A percentile compares a stretch with the other conserved stretches of the same genome.
phyloP scores from a whole-genome alignment of 495 filamentous ascomycete genomes.

The Penicillium samsonianum region DNA sequence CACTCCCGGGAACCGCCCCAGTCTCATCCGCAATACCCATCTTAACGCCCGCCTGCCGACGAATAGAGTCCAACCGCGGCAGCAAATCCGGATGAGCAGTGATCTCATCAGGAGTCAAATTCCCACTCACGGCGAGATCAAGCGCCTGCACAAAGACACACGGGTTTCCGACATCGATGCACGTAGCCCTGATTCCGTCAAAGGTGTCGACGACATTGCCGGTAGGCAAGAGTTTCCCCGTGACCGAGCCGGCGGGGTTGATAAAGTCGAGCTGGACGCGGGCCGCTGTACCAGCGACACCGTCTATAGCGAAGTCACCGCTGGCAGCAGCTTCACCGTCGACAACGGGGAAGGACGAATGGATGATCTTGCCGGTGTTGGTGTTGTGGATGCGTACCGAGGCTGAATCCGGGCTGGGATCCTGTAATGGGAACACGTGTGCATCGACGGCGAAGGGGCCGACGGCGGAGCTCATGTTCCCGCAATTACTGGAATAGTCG shows the following conservation, averaged over 20 bases:
- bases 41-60: conserved; percentile 56
- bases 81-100: conserved; percentile 50
- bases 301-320: conserved; percentile 66
- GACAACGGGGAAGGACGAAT: conserved; percentile 49
- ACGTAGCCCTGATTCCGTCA: conserved; percentile 52
- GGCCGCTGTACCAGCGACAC: conserved; percentile 61
- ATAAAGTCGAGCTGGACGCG: conserved; percentile 63
- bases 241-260: conserved; percentile 67
- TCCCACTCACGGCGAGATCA: conserved; percentile 51
- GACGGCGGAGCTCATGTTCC: conserved; percentile 69
- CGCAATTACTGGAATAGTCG: conserved; percentile 71
- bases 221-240: conserved; percentile 65
- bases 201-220: conserved; percentile 57
- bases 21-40: conserved; percentile 59
- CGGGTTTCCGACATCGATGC: conserved; percentile 68
- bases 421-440: conserved; percentile 38
- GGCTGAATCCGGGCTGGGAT: conserved; percentile 7
- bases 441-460: conserved; percentile 65
- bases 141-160: conserved; percentile 61
- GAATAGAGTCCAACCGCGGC: conserved; percentile 58
- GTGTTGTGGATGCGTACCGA: conserved; percentile 55
- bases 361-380: conserved; percentile 55
- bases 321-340: conserved; percentile 48
- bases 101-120: conserved; percentile 56
- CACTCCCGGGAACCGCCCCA: conserved; percentile 53